phyloP scores from a whole-genome alignment of 495 filamentous ascomycete species.

The Daldinia concentrica region DNA sequence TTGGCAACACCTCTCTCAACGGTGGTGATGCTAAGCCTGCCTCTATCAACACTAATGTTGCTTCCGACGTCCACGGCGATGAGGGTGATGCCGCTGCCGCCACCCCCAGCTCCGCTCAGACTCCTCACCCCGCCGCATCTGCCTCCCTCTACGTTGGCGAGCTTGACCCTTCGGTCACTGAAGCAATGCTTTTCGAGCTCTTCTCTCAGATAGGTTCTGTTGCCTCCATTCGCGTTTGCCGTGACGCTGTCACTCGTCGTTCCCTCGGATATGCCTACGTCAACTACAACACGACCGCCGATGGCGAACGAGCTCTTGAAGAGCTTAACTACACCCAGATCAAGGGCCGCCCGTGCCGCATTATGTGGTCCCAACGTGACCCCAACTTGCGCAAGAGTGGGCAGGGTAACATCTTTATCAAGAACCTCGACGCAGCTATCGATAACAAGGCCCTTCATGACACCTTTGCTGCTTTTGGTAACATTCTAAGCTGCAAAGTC shows the following conservation, averaged over 20 bases:
- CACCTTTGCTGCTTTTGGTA: constrained; percentile 98
- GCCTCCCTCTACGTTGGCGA: constrained; percentile 99
- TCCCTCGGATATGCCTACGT: constrained; percentile 99
- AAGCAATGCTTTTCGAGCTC: constrained; percentile 99
- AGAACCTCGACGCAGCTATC: constrained; percentile 97
- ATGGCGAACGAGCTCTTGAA: constrained; percentile 97
- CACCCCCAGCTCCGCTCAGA: constrained; percentile 75
- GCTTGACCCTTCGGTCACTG: constrained; percentile 95
- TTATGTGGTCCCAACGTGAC: constrained; percentile 99
- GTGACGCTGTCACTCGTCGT: constrained; percentile 97
- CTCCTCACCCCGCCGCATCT: constrained; percentile 81
- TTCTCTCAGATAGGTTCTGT: constrained; percentile 99
- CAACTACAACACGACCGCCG: constrained; percentile 97
- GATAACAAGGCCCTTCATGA: constrained; percentile 99
- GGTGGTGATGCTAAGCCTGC: constrained; percentile 67
- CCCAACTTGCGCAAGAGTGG: constrained; percentile 99
- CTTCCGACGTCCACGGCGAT: constrained; percentile 58
- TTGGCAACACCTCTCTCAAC: constrained; percentile 67
- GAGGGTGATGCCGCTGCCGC: constrained; percentile 68
- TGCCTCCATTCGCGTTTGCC: constrained; percentile 99
- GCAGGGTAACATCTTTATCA: constrained; percentile 99
- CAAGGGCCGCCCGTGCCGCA: constrained; percentile 98
- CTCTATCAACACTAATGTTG: constrained; percentile 73
- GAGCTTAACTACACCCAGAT: constrained; percentile 99
- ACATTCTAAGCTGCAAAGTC: constrained; percentile 99